Conservation (phyloP, 805 yeast species). For the Starmerella bombicola region DNA sequence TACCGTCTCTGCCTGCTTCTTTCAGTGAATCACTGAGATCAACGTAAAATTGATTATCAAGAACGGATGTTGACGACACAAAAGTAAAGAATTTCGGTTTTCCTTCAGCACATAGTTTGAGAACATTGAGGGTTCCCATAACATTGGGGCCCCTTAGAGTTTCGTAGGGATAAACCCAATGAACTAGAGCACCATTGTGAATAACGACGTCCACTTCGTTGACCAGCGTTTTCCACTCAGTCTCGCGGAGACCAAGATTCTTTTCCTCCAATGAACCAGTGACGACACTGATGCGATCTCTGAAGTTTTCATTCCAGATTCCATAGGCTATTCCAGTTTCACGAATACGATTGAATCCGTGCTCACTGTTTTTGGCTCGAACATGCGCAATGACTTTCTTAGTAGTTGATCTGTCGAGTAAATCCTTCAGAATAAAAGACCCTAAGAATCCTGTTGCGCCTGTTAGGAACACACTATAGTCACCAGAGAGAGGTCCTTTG, state of each 20-base stretch:
- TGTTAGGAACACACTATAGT: conserved; percentile 63
- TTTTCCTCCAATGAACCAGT: conserved; percentile 66
- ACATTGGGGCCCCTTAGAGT: conserved; percentile 90
- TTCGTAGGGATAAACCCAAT: conserved; percentile 94
- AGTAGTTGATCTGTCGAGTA: conserved; percentile 48
- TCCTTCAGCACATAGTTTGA: conserved; percentile 64
- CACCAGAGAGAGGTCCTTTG: conserved; percentile 30
- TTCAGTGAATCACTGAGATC: conserved; percentile 59
- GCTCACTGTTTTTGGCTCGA: conserved; percentile 56
- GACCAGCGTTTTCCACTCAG: conserved; percentile 47
- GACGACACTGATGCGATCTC: conserved; percentile 49
- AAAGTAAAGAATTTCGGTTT: conserved; percentile 78
- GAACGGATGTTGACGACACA: conserved; percentile 89
- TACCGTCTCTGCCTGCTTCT: conserved; percentile 54
- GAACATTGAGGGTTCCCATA: conserved; percentile 68
- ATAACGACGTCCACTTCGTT: conserved; percentile 63
- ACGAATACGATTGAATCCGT: conserved; percentile 65
- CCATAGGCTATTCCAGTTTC: conserved; percentile 75
- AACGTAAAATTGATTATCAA: conserved; percentile 75
- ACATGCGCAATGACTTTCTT: conserved; percentile 70
- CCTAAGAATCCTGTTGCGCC: conserved; percentile 97
- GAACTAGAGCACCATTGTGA: conserved; percentile 96
- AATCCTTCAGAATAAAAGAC: conserved; percentile 68
- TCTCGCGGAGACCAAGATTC: conserved; percentile 55
- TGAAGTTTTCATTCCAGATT: conserved; percentile 55